Base-by-base conservation (phyloP, 179 eudicot genomes). In the Beta lomatogona region DNA sequence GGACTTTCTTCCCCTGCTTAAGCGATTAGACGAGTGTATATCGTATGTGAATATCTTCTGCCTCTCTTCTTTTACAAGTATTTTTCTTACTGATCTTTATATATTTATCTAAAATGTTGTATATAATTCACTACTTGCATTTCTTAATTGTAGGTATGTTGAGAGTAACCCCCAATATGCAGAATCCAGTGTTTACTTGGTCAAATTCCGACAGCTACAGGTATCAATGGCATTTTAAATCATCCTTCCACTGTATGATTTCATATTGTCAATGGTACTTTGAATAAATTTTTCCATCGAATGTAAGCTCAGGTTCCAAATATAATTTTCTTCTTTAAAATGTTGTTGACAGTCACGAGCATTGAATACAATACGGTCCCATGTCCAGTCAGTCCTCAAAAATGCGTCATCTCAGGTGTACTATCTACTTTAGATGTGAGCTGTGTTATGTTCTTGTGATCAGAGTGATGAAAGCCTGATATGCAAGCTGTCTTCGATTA, bases 131-230 rank as follows among this genome's bases (percentile, higher is more conserved):
- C 15, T 73, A 65, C 71, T 61, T 77, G 75, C 58, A 69, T 83
- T 58, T 82, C 55, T 13, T 55, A 73, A 55, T 41, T 85, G 77
- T 80, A 95, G 99, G 85, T 95, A 95, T 83, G 96, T 95, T 81
- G 97, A 95, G 86, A 92, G 90, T 81, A 95, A 95, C 87, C 94
- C 98, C 65, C 99, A 95, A 86, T 95, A 94, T 87, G 99, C 99
- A 77, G 99, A 95, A 89, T 95, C 98, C 80, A 85, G 88, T 86
- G 94, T 95, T 83, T 95, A 95, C 92, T 85, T 92, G 85, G 98
- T 94, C 88, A 95, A 95, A 87, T 95, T 95, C 87, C 90, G 98
- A 61, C 99, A 94, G 77, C 98, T 95, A 48, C 99, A 94, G 98
- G 99, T 93, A 85, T 77, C 83, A 71, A 28, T 71, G 67, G 22